These are phyloP conservation scores for Schrenkiella parvula DNA, from an alignment of 345 rosid genomes.

Conservation along the genomic window DNA sequence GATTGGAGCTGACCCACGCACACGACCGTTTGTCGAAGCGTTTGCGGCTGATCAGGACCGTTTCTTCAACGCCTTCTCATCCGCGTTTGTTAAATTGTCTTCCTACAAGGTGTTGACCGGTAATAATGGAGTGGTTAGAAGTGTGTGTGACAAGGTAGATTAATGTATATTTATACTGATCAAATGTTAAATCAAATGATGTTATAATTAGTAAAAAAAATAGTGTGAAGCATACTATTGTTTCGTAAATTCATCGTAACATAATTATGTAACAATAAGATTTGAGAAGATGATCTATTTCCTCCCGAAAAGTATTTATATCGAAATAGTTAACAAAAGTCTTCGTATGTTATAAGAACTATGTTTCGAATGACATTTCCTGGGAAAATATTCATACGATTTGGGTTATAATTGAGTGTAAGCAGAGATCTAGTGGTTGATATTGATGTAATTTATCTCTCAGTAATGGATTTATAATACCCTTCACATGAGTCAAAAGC, in stretches of 20 bases:
- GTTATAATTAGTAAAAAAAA: background rate
- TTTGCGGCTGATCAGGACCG: slow-evolving; percentile 36
- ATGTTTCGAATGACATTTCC: background rate
- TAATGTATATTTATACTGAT: slow-evolving; percentile 14
- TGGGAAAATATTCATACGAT: no score
- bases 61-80: slow-evolving; percentile 40
- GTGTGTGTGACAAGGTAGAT: slow-evolving; percentile 32
- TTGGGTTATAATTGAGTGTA: no score
- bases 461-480: no score
- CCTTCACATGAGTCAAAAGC: no score
- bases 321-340: background rate
- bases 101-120: slow-evolving; percentile 35
- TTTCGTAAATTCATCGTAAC: background rate
- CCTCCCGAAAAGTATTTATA: no score
- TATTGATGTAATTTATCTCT: no score
- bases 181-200: background rate
- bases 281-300: no score
- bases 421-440: no score
- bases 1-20: slow-evolving; percentile 38
- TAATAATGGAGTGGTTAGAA: slow-evolving; percentile 34
- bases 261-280: background rate
- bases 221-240: background rate
- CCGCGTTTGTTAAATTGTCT: slow-evolving; percentile 43
- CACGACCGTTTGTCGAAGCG: slow-evolving; percentile 31
- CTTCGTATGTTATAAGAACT: background rate